Percentiles rank a stretch among this genome's conserved stretches.
These are phyloP conservation scores for Phoma herbarum DNA, from an alignment of 2,329 filamentous ascomycete species.

Conservation along the genomic window DNA sequence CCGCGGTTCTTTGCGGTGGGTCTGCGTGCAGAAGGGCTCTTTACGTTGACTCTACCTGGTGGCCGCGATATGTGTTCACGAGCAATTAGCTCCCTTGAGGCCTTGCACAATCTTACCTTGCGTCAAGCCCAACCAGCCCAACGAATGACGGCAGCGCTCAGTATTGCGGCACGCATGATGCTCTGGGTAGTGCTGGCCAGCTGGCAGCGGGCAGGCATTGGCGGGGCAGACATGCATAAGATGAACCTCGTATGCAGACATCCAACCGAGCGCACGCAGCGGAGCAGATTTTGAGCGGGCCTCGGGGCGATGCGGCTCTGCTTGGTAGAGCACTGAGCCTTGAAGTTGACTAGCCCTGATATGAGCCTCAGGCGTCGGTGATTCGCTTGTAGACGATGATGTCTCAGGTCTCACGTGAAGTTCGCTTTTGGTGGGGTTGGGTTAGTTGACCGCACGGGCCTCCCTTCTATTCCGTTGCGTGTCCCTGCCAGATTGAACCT, in stretches of 20 bases:
- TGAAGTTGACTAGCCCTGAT: constrained; percentile 14
- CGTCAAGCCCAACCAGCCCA: constrained; percentile 38
- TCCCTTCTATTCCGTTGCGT: constrained; percentile 35
- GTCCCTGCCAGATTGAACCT: constrained; percentile 44
- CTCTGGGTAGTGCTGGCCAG: constrained; percentile 48
- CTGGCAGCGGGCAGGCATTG: constrained; percentile 44
- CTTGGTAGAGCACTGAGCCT: constrained; percentile 12
- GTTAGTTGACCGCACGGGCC: constrained; percentile 1
- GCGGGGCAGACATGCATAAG: constrained; percentile 42
- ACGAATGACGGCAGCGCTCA: constrained; percentile 45
- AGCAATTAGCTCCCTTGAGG: constrained; percentile 49
- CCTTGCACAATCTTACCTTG: constrained; percentile 50
- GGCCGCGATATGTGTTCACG: constrained; percentile 48
- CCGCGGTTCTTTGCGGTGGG: constrained; percentile 38
- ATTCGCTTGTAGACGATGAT: constrained; percentile 6
- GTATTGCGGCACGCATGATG: constrained; percentile 47
- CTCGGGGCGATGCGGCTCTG: constrained; percentile 39
- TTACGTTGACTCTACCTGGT: constrained; percentile 41
- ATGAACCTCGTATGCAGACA: constrained; percentile 23
- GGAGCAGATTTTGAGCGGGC: constrained; percentile 32
- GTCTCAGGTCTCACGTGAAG: constrained; percentile 22
- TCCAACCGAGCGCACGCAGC: constrained; percentile 35
- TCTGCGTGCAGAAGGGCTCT: constrained; percentile 45
- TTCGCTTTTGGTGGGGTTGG: constrained; percentile 16
- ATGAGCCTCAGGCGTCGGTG: constrained; percentile 8